phyloP scores from a whole-genome alignment of 352 stramenopile species.

The Pythium scleroteichum region DNA sequence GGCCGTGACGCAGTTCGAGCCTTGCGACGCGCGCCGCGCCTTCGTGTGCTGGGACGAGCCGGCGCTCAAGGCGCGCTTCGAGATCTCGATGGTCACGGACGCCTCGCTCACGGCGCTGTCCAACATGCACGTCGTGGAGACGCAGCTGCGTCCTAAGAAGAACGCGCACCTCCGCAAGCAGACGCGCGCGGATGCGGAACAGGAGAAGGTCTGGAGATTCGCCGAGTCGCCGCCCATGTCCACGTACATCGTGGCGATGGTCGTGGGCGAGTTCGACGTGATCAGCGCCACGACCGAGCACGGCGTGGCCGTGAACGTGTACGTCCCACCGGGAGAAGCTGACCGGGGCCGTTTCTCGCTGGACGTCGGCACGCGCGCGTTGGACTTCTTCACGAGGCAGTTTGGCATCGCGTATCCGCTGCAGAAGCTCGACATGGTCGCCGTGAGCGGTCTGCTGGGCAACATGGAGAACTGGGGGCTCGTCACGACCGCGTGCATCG shows the following conservation, averaged over 20 bases:
- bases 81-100: constrained; percentile 92
- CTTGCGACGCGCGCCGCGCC: constrained; percentile 86
- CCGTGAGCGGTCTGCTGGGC: constrained; percentile 93
- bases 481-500: constrained; percentile 94
- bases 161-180: constrained; percentile 51
- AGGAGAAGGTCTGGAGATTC: constrained; percentile 81
- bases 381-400: constrained; percentile 64
- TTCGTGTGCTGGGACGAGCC: constrained; percentile 99
- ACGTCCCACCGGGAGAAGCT: constrained; percentile 92
- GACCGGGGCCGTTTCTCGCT: constrained; percentile 92
- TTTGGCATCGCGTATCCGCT: constrained; percentile 92
- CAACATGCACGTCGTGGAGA: constrained; percentile 95
- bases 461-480: constrained; percentile 95
- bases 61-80: constrained; percentile 94
- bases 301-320: constrained; percentile 93
- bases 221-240: constrained; percentile 94
- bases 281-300: constrained; percentile 85
- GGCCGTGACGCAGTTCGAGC: constrained; percentile 83
- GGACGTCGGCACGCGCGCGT: constrained; percentile 51
- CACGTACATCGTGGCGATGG: constrained; percentile 96
- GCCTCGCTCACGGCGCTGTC: constrained; percentile 89
- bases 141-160: constrained; percentile 48
- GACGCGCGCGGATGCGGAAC: constrained; percentile 34
- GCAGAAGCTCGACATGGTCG: constrained; percentile 97
- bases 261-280: constrained; percentile 95